phyloP scores from a whole-genome alignment of 371 early-diverging fungal species.

The Circinella umbellata region DNA sequence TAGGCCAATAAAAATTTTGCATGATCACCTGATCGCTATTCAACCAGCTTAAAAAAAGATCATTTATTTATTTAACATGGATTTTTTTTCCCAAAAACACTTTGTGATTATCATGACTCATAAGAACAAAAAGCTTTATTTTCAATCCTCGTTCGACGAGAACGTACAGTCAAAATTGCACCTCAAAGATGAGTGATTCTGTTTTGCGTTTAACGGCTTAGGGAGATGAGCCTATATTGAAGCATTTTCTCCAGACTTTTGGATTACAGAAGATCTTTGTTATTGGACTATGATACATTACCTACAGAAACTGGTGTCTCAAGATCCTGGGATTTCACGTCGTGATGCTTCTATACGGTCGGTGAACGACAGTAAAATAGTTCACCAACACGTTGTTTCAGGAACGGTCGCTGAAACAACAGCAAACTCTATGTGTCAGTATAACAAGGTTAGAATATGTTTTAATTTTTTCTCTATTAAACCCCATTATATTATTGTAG shows the following conservation, averaged over 20 bases:
- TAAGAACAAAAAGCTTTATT: not conserved
- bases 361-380: conserved; percentile 3
- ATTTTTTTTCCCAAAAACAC: no score
- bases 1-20: no score
- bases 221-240: not conserved
- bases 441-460: no score
- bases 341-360: conserved; percentile 2
- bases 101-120: not conserved
- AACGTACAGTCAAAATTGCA: not conserved
- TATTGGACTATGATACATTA: conserved; percentile 5
- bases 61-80: no score
- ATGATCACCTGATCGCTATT: no score
- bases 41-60: no score
- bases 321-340: conserved; percentile 4
- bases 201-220: not conserved
- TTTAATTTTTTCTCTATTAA: conserved; percentile 3
- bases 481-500: conserved; percentile 4
- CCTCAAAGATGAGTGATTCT: conserved; percentile 6
- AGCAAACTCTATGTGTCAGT: not conserved
- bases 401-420: conserved; percentile 9
- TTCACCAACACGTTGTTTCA: not conserved
- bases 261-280: conserved; percentile 1
- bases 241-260: conserved; percentile 1
- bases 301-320: conserved; percentile 5
- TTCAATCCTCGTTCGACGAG: conserved; percentile 3